Conservation (phyloP, 2,329 filamentous ascomycete species). For the Uncinocarpus reesii region DNA sequence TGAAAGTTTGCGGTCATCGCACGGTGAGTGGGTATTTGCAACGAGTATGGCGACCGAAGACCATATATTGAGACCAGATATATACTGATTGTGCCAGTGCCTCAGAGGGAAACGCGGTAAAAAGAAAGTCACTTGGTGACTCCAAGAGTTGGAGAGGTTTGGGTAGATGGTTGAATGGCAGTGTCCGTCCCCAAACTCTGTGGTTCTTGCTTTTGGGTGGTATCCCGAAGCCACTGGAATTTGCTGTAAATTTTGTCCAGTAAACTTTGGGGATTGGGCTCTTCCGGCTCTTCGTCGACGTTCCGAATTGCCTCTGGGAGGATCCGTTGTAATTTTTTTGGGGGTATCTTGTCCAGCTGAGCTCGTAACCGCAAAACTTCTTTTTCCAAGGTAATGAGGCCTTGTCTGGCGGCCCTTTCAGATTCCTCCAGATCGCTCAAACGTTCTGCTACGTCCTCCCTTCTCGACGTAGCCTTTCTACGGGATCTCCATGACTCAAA, state of each 20-base stretch:
- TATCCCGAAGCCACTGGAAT: constrained; percentile 4
- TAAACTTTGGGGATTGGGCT: constrained; percentile 15
- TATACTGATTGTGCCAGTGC: not conserved
- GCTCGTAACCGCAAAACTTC: constrained; percentile 36
- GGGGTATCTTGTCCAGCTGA: constrained; percentile 25
- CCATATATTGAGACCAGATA: not conserved
- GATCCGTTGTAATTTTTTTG: constrained; percentile 27
- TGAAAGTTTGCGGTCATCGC: no score
- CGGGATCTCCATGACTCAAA: constrained; percentile 53
- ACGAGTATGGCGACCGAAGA: not conserved
- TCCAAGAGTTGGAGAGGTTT: not conserved
- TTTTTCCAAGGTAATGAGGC: constrained; percentile 38
- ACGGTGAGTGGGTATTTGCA: no score
- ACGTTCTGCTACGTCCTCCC: constrained; percentile 52
- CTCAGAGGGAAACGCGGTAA: no score
- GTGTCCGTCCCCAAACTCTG: not conserved
- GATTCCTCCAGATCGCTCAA: constrained; percentile 48
- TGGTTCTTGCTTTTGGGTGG: not conserved
- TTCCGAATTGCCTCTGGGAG: constrained; percentile 36
- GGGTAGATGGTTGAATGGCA: not conserved
- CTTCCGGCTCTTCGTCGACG: constrained; percentile 24
- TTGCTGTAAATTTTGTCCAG: constrained; percentile 8
- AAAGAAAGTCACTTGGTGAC: not conserved
- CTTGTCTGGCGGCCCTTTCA: constrained; percentile 32
- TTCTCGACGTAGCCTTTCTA: constrained; percentile 49